Percentiles rank a stretch among this genome's conserved stretches.
Evolutionary conservation across 139 green algal genomes (phyloP).

Genomic region (Micromonas pusilla): DNA sequence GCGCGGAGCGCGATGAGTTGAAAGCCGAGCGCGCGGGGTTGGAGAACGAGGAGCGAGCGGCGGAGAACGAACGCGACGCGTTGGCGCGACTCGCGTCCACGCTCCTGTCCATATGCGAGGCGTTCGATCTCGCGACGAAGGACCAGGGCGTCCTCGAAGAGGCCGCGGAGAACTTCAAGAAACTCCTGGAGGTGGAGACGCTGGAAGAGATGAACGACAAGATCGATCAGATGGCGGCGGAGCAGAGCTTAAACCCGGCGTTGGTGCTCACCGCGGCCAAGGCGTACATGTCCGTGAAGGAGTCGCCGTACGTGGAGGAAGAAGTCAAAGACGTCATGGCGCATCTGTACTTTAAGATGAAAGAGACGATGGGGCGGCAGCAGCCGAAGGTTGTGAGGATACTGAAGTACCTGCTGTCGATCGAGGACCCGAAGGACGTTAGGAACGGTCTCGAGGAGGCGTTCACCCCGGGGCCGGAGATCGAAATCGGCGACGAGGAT

Average conservation of each 20-base stretch:
- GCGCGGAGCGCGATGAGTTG: neutral
- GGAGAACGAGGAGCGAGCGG: constrained; percentile 32
- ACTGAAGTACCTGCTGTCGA: constrained; percentile 62
- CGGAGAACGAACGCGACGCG: constrained; percentile 25
- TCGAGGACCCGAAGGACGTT: constrained; percentile 38
- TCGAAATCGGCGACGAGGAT: constrained; percentile 14
- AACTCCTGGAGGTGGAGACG: constrained; percentile 19
- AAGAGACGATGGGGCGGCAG: constrained; percentile 47
- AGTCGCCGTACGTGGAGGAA: constrained; percentile 53
- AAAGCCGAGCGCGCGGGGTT: constrained; percentile 3
- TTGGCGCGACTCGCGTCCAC: constrained; percentile 37
- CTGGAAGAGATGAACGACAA: constrained; percentile 54
- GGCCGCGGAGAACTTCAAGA: constrained; percentile 13
- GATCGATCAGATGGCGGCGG: constrained; percentile 61
- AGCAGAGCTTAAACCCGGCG: constrained; percentile 56
- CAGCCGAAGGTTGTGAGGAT: constrained; percentile 68
- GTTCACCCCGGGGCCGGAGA: constrained; percentile 44
- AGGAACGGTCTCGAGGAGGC: constrained; percentile 48
- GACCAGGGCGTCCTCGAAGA: constrained; percentile 11
- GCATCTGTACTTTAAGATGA: constrained; percentile 68
- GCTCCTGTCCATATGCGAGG: constrained; percentile 44
- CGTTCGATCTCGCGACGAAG: constrained; percentile 43
- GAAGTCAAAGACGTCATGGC: constrained; percentile 72
- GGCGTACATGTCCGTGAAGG: constrained; percentile 61
- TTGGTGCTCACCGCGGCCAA: constrained; percentile 78